A percentile compares a stretch with the other conserved stretches of the same genome.
Evolutionary conservation across 352 stramenopile genomes (phyloP).

Genomic region (Halophytophthora polymorphica): DNA sequence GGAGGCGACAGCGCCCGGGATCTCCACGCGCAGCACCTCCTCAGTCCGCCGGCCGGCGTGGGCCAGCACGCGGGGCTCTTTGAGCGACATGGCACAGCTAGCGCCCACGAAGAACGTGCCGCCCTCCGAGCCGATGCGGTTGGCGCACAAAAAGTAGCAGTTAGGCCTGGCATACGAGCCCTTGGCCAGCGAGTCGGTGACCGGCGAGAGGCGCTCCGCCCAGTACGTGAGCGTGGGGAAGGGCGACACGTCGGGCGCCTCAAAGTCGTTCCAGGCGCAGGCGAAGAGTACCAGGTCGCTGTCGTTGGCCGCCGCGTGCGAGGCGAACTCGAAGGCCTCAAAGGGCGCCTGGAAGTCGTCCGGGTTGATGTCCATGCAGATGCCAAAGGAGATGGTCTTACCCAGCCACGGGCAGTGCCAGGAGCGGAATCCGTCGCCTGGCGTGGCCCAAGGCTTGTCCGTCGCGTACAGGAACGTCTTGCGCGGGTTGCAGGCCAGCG

Average conservation of each 20-base stretch:
- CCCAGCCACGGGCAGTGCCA: conserved; percentile 78
- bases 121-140: conserved; percentile 74
- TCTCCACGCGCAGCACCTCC: conserved; percentile 50
- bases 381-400: conserved; percentile 79
- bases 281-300: conserved; percentile 81
- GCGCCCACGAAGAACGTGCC: conserved; percentile 81
- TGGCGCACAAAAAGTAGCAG: conserved; percentile 75
- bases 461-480: conserved; percentile 86
- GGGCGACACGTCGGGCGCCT: conserved; percentile 39
- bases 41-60: conserved; percentile 54
- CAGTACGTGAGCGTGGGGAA: conserved; percentile 70
- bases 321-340: conserved; percentile 67
- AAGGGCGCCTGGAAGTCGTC: conserved; percentile 74
- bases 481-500: conserved; percentile 66
- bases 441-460: conserved; percentile 76
- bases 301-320: conserved; percentile 36
- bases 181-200: conserved; percentile 41
- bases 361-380: conserved; percentile 91
- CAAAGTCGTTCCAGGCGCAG: conserved; percentile 82
- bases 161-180: conserved; percentile 40
- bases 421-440: conserved; percentile 53
- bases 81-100: conserved; percentile 70
- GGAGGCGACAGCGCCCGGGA: conserved; percentile 18
- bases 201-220: conserved; percentile 55
- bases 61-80: conserved; percentile 46